Evolutionary conservation across 225 moss, liverwort and hornwort species (phyloP), one percentile per base, ranked within the genome.

Genomic region (Anthoceros angustus): DNA sequence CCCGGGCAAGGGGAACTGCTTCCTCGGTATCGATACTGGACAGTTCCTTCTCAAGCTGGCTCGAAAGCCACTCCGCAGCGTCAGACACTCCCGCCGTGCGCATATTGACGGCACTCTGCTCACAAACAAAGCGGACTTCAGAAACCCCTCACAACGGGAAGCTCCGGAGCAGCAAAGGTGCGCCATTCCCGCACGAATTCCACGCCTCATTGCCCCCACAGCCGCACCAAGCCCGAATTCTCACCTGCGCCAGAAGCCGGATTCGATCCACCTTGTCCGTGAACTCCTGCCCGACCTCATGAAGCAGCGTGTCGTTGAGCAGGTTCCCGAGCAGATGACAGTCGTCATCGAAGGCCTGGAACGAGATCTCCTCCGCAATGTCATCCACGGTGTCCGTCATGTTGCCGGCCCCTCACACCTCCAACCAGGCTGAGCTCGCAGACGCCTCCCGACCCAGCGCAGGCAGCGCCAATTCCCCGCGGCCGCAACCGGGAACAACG

Each of bases 361-460:
- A 91, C 15, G 82, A 91, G 64, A 91, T 91, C 72, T 87, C 87
- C 71, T 91, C 91, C 5, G 87, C 87, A 41, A 91, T 91, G 63
- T 91, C 87, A 63, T 91, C 91, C 48, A 80, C 86, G 10, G 91
- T 87, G 72, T 91, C 84, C 61, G 86, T 87, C 91, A 91, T 91
- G 41, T 42, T 67, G 25, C 26, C n/a, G 3, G 55, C 55, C 6
- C 5, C 6, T 18, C 55, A 12, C 14, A 12, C 23, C 55, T 55
- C 55, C 18, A 55, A 12, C 3, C 12, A 48, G 5, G 14, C 12
- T 12, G 46, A 48, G n/a, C 7, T 23, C 55, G n/a, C 23, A 55
- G 8, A 55, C 55, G 2, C n/a, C n/a, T n/a, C n/a, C n/a, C n/a
- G n/a, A 20, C n/a, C 55, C 18, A 12, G 1, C 8, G 16, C 55